A percentile compares a stretch with the other conserved stretches of the same genome.
These are phyloP conservation scores for Lunularia cruciata DNA, from an alignment of 225 moss, liverwort and hornwort species.

Conservation along the genomic window DNA sequence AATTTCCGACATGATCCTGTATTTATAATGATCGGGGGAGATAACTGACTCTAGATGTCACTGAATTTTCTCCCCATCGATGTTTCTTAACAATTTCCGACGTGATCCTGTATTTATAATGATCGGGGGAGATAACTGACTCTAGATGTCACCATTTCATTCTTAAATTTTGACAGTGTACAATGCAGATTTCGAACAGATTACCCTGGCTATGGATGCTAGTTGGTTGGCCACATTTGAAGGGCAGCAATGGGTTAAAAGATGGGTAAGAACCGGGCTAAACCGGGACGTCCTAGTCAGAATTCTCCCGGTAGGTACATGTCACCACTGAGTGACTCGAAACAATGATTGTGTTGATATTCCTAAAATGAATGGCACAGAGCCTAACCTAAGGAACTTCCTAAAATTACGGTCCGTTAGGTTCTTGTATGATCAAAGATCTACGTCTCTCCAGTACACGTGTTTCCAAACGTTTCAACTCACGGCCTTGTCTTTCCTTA, in stretches of 20 bases:
- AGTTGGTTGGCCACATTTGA: constrained; percentile 31
- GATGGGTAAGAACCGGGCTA: constrained; percentile 5
- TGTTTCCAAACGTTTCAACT: constrained; percentile 40
- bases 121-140: background rate
- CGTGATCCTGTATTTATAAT: constrained; percentile 12
- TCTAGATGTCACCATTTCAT: constrained; percentile 9
- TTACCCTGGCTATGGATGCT: constrained; percentile 33
- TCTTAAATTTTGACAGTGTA: constrained; percentile 19
- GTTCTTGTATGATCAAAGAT: constrained; percentile 29
- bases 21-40: background rate
- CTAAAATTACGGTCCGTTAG: constrained; percentile 8
- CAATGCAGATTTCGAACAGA: constrained; percentile 24
- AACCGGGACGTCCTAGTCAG: constrained; percentile 13
- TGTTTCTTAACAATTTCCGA: background rate
- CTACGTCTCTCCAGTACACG: constrained; percentile 11
- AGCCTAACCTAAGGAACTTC: background rate
- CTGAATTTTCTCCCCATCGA: background rate
- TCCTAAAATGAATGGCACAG: constrained; percentile 20
- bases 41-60: background rate
- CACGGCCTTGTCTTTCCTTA: constrained; percentile 66
- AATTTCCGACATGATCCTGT: constrained; percentile 5
- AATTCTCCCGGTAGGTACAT: constrained; percentile 8
- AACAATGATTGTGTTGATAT: constrained; percentile 31
- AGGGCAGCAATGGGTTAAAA: constrained; percentile 48
- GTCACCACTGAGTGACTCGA: constrained; percentile 22